These are phyloP conservation scores for Talaromyces sp. DNA, from an alignment of 2,329 filamentous ascomycete genomes.

Conservation along the genomic window DNA sequence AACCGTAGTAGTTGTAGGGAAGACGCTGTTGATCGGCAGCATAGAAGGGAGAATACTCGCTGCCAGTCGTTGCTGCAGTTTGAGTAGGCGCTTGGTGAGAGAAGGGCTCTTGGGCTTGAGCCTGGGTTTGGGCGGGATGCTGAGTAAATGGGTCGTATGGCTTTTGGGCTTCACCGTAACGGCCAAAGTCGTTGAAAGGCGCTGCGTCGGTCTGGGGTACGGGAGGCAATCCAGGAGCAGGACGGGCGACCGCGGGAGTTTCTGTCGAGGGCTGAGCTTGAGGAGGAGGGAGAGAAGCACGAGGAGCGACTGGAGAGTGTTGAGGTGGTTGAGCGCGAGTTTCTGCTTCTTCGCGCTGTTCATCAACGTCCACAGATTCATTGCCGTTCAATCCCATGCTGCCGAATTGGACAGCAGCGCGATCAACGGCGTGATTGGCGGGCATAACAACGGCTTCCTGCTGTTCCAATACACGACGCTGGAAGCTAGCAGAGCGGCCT, in stretches of 20 bases:
- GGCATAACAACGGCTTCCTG: conserved; percentile 99
- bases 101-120: conserved; percentile 62
- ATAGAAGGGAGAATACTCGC: conserved; percentile 85
- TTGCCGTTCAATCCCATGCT: conserved; percentile 85
- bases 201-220: conserved; percentile 54
- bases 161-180: conserved; percentile 66
- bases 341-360: conserved; percentile 91
- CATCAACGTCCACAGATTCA: conserved; percentile 69
- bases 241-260: conserved; percentile 53
- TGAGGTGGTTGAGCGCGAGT: conserved; percentile 90
- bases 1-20: conserved; percentile 71
- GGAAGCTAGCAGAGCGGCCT: conserved; percentile 72
- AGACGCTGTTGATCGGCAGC: conserved; percentile 71
- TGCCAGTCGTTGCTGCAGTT: conserved; percentile 56
- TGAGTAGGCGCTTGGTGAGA: conserved; percentile 58
- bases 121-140: conserved; percentile 62
- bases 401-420: conserved; percentile 91
- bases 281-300: conserved; percentile 80
- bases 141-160: conserved; percentile 84
- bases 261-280: conserved; percentile 38
- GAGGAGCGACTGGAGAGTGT: conserved; percentile 84
- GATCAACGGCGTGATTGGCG: conserved; percentile 90
- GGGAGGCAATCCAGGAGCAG: conserved; percentile 62
- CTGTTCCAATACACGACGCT: conserved; percentile 86
- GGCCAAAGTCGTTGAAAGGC: conserved; percentile 51